Evolutionary conservation across 108 stramenopile genomes (phyloP), one percentile per base, ranked within the genome.

Genomic region (Skeletonema costatum): DNA sequence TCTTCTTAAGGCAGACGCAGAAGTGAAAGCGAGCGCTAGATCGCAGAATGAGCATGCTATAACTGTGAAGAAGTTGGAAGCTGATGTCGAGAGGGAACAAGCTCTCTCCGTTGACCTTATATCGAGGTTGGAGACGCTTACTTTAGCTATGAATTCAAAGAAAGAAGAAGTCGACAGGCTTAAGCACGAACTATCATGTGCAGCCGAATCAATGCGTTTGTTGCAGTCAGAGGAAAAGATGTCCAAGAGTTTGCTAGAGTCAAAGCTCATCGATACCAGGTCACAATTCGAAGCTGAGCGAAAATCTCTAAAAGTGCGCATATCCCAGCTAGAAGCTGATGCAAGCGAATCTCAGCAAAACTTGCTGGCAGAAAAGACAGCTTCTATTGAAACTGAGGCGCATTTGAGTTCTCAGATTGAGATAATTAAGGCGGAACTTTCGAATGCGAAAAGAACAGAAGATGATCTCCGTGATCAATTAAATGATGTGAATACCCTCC

Each of bases 91-190:
- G n/a, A 56, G 2, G 17, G 53, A 56, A 25, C 53, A 10, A 0
- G 30, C 17, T 38, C 35, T 64, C 63, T 64, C 35, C 21, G 33
- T 38, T 64, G 36, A 64, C 17, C 63, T 42, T 39, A n/a, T 42
- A 64, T 42, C 63, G 30, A 16, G 50, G 21, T 41, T 71, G 3
- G 69, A 77, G 60, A 29, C 64, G 1, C 44, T 59, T 13, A 48
- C 60, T 48, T 44, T n/a, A 39, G 60, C 61, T 13, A 62, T 76
- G 38, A 41, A 42, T 10, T 21, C 58, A 39, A 65, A 44, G 70
- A 41, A 71, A 39, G 2, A 70, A 5, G 68, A 69, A 32, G 60
- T 70, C 30, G 16, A 31, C 33, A 60, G 35, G 11, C 68, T 69
- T 13, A 63, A 50, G 60, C 35, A 44, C 51, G 68, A 63, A 13